Conservation (phyloP, 163 green algal species). For the Chlamydomonas reinhardtii region DNA sequence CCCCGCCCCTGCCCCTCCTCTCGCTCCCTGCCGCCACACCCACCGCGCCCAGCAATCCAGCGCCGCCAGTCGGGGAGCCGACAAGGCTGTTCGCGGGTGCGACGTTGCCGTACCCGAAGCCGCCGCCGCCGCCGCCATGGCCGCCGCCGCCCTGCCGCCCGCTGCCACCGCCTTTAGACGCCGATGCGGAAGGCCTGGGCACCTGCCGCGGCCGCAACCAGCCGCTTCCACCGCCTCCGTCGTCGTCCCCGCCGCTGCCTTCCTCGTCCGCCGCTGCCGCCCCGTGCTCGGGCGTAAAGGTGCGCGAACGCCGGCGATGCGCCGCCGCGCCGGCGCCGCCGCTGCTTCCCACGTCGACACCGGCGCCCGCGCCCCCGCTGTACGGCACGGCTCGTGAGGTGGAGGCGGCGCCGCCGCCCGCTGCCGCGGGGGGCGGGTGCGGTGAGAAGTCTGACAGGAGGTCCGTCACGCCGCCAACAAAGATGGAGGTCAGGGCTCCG, state of each 20-base stretch:
- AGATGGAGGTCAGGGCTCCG: slow-evolving; percentile 4
- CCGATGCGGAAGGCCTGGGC: no score
- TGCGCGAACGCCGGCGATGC: slow-evolving; percentile 9
- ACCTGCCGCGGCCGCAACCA: background rate
- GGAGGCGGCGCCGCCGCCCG: no score
- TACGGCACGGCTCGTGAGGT: background rate
- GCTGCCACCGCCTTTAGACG: background rate
- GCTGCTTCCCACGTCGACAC: no score
- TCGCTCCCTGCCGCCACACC: background rate
- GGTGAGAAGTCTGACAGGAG: slow-evolving; percentile 33
- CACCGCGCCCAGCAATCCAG: slow-evolving; percentile 31
- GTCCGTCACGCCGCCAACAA: slow-evolving; percentile 21
- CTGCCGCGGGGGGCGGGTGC: background rate
- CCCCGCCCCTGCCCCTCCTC: no score
- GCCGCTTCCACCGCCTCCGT: no score
- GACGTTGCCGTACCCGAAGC: background rate
- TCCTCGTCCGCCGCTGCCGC: background rate
- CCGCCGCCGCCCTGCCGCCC: background rate
- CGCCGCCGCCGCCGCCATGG: background rate
- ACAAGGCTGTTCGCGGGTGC: slow-evolving; percentile 37
- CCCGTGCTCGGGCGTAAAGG: background rate
- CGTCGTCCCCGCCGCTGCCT: background rate
- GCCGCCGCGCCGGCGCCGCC: background rate
- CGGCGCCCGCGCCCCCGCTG: background rate
- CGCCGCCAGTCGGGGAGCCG: slow-evolving; percentile 19